Conservation (phyloP, 2,329 filamentous ascomycete species). For the Emmonsiellopsis sp. region DNA sequence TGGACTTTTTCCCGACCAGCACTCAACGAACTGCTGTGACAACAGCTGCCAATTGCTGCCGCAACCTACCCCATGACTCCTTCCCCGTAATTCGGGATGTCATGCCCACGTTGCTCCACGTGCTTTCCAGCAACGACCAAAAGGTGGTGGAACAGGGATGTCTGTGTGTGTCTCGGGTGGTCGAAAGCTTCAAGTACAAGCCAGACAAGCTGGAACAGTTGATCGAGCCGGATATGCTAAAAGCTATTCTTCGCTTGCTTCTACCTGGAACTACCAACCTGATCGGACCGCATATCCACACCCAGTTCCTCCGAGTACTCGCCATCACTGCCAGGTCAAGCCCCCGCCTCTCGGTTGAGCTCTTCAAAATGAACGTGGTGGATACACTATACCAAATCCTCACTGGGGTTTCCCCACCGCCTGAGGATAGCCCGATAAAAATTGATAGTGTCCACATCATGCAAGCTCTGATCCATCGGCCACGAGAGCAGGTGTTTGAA, state of each 20-base stretch:
- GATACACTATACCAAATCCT: slow-evolving; percentile 96
- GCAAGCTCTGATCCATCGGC: slow-evolving; percentile 93
- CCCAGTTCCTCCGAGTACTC: slow-evolving; percentile 85
- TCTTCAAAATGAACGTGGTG: slow-evolving; percentile 93
- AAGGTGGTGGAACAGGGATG: slow-evolving; percentile 96
- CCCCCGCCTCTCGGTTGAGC: slow-evolving; percentile 73
- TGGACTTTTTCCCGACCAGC: slow-evolving; percentile 96
- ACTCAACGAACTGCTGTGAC: slow-evolving; percentile 95
- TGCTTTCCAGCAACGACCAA: slow-evolving; percentile 85
- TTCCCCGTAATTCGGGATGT: slow-evolving; percentile 88
- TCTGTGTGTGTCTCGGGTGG: slow-evolving; percentile 86
- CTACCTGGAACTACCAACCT: slow-evolving; percentile 92
- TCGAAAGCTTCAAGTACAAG: slow-evolving; percentile 92
- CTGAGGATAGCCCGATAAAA: slow-evolving; percentile 60
- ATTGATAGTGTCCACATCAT: slow-evolving; percentile 96
- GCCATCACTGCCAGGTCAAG: slow-evolving; percentile 86
- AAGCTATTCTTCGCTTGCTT: slow-evolving; percentile 74
- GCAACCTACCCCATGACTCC: slow-evolving; percentile 89
- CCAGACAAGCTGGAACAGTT: slow-evolving; percentile 84
- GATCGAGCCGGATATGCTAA: slow-evolving; percentile 77
- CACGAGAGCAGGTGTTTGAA: slow-evolving; percentile 92
- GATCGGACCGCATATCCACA: slow-evolving; percentile 89
- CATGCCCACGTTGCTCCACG: slow-evolving; percentile 89
- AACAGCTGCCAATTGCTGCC: slow-evolving; percentile 95
- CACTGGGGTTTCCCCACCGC: slow-evolving; percentile 87